Percentiles rank a stretch among this genome's conserved stretches.
These are phyloP conservation scores for Oryza nivara DNA, from an alignment of 176 grass and related monocot species.

Conservation along the genomic window DNA sequence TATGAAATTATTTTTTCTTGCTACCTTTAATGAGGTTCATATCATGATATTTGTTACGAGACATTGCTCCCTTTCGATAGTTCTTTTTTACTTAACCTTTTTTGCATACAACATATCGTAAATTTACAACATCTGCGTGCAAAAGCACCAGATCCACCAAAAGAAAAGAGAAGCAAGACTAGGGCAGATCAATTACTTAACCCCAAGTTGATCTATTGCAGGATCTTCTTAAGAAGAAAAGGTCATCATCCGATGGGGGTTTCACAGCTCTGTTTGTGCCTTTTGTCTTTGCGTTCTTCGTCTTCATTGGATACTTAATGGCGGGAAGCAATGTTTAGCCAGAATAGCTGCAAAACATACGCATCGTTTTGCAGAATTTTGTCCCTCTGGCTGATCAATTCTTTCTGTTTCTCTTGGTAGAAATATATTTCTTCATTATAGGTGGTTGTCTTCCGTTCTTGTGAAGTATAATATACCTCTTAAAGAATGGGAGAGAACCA, in stretches of 20 bases:
- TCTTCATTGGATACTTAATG: constrained; percentile 59
- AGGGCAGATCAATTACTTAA: not conserved
- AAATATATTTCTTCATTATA: not conserved
- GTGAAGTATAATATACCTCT: not conserved
- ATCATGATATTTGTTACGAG: not conserved
- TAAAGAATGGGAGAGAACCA: not conserved
- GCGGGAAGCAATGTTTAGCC: constrained; percentile 42
- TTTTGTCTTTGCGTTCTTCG: constrained; percentile 47
- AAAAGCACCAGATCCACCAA: not conserved
- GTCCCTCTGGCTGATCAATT: not conserved
- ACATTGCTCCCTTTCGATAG: not conserved
- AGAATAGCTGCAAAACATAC: not conserved
- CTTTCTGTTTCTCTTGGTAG: not conserved
- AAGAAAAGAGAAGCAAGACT: not conserved
- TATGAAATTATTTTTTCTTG: not conserved
- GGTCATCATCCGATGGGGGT: constrained; percentile 17
- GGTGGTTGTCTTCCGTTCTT: not conserved
- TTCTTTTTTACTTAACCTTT: not conserved
- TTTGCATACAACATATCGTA: too few species aligned
- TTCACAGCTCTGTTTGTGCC: constrained; percentile 57
- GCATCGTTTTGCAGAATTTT: constrained; percentile 8
- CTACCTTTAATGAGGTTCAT: not conserved
- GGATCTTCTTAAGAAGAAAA: constrained; percentile 51
- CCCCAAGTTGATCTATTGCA: constrained; percentile 31
- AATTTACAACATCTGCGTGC: not conserved